phyloP scores from a whole-genome alignment of 1,284 basidiomycete species.

The Moniliophthora roreri region DNA sequence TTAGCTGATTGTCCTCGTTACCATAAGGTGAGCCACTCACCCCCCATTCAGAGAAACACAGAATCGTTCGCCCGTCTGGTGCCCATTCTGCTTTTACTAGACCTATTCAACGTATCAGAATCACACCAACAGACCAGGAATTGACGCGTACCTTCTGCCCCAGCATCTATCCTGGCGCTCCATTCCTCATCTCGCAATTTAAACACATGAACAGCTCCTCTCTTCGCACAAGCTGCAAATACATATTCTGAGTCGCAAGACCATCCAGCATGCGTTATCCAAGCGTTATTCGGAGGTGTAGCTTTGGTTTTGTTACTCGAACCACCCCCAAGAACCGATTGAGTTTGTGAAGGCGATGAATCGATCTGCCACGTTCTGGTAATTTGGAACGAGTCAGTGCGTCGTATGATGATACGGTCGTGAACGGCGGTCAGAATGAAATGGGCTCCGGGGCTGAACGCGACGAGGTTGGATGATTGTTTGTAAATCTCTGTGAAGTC shows the following conservation, averaged over 20 bases:
- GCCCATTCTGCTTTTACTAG: slow-evolving; percentile 85
- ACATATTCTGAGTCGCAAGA: slow-evolving; percentile 82
- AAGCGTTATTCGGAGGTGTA: slow-evolving; percentile 17
- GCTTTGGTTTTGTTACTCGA: slow-evolving; percentile 17
- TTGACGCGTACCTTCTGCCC: slow-evolving; percentile 60
- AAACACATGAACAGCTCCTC: slow-evolving; percentile 67
- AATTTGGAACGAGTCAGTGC: slow-evolving; percentile 75
- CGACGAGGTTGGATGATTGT: slow-evolving; percentile 63
- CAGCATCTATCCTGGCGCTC: slow-evolving; percentile 70
- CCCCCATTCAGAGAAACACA: slow-evolving; percentile 89
- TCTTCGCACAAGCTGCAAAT: slow-evolving; percentile 68
- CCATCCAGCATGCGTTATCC: slow-evolving; percentile 78
- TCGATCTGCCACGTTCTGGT: slow-evolving; percentile 70
- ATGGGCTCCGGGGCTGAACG: slow-evolving; percentile 73
- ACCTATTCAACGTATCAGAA: slow-evolving; percentile 32
- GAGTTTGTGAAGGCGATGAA: slow-evolving; percentile 46
- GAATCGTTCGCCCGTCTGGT: slow-evolving; percentile 72
- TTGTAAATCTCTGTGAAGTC: slow-evolving; percentile 83
- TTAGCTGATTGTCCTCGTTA: too few relatives aligned
- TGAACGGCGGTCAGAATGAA: slow-evolving; percentile 74
- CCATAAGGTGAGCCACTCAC: slow-evolving; percentile 48
- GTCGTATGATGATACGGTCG: slow-evolving; percentile 71
- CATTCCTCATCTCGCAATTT: slow-evolving; percentile 75
- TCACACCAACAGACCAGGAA: background rate
- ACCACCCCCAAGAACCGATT: slow-evolving; percentile 34